A percentile compares a stretch with the other conserved stretches of the same genome.
phyloP scores from a whole-genome alignment of 2,329 filamentous ascomycete species.

The Paracoccidioides lutzii region DNA sequence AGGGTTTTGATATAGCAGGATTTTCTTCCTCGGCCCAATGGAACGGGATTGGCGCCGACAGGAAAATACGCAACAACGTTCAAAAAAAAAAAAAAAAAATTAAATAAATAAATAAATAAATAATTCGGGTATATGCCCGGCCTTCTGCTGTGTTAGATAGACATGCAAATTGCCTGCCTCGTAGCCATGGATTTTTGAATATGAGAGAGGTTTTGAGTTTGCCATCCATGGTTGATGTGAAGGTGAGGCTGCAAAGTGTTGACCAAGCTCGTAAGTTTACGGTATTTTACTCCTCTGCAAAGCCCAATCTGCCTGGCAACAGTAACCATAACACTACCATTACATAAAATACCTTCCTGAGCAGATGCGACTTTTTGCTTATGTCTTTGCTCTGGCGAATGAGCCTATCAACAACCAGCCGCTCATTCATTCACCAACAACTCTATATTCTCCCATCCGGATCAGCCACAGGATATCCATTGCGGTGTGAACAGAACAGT shows the following conservation, averaged over 20 bases:
- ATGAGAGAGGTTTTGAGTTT: too few species aligned
- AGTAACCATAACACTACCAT: neutral
- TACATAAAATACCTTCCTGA: neutral
- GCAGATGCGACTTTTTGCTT: neutral
- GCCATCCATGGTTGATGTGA: too few species aligned
- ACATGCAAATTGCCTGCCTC: neutral
- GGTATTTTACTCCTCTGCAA: neutral
- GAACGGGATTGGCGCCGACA: neutral
- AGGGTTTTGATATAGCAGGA: neutral
- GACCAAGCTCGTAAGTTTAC: neutral
- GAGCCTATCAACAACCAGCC: too few species aligned
- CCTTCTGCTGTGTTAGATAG: neutral
- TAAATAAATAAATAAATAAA: too few species aligned
- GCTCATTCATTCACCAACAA: too few species aligned
- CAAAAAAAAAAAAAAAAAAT: too few species aligned
- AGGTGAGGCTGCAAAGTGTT: too few species aligned
- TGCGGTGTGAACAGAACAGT: neutral
- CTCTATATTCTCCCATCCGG: too few species aligned
- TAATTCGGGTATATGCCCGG: neutral
- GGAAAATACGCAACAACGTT: neutral
- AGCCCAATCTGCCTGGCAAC: too few species aligned
- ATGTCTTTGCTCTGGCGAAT: too few species aligned
- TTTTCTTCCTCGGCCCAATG: slow-evolving; percentile 5
- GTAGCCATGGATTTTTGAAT: too few species aligned
- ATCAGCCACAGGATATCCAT: neutral